These are phyloP conservation scores for Apiospora hydei DNA, from an alignment of 2,329 filamentous ascomycete genomes.

Conservation along the genomic window DNA sequence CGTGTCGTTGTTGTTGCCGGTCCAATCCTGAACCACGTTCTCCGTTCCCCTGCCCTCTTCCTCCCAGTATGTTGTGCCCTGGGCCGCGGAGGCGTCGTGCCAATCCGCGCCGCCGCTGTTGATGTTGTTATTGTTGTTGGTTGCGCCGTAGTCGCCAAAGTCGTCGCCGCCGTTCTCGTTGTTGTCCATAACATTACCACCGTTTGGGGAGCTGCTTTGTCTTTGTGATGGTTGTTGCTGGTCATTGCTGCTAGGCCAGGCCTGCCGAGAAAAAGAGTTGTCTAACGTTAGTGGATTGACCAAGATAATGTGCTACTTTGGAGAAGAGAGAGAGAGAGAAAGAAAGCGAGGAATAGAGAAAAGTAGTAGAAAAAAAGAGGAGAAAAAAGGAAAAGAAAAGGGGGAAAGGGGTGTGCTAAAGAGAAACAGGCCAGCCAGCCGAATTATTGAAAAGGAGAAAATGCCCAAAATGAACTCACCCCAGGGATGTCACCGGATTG, in stretches of 20 bases:
- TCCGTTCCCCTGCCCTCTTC: conserved; percentile 27
- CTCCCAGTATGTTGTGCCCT: conserved; percentile 21
- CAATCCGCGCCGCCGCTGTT: conserved; percentile 19
- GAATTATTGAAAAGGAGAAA: not conserved
- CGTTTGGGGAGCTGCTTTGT: conserved; percentile 15
- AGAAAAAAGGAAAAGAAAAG: not conserved
- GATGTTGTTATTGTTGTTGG: not conserved
- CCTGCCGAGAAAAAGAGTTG: not conserved
- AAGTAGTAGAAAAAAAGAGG: not conserved
- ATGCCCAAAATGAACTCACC: not conserved
- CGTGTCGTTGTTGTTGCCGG: not conserved
- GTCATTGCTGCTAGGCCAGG: not conserved
- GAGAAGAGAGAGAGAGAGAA: not conserved
- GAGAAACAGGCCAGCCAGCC: not conserved
- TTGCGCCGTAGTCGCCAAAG: not conserved
- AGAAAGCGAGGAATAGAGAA: not conserved
- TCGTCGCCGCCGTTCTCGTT: conserved; percentile 15
- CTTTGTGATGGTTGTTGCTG: not conserved
- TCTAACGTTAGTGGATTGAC: not conserved
- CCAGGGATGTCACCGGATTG: conserved; percentile 3
- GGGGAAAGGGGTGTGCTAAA: not conserved
- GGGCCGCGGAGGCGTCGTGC: conserved; percentile 21
- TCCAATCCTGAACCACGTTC: conserved; percentile 13
- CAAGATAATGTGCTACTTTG: not conserved
- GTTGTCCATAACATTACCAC: conserved; percentile 25